These are phyloP conservation scores for Drechslerella coelobrocha DNA, from an alignment of 2,329 filamentous ascomycete genomes.

Conservation along the genomic window DNA sequence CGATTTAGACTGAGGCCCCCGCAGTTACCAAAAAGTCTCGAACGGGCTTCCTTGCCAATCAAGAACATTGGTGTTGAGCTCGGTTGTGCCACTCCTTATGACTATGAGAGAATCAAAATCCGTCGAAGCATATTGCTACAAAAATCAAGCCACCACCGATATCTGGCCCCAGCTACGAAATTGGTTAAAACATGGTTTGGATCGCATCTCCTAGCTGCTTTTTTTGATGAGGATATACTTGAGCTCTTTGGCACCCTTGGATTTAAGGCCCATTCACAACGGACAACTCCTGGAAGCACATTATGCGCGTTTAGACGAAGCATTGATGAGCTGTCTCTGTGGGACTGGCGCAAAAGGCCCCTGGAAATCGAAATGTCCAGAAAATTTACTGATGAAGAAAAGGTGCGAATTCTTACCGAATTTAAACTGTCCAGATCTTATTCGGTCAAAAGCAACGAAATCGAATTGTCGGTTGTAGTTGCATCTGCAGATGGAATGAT, in stretches of 20 bases:
- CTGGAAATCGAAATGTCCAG: constrained; percentile 19
- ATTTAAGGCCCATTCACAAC: constrained; percentile 83
- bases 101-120: neutral
- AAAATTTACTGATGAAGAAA: constrained; percentile 22
- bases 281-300: constrained; percentile 73
- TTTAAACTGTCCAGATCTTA: neutral
- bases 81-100: neutral
- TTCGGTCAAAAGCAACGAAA: neutral
- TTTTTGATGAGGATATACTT: constrained; percentile 80
- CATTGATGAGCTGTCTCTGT: constrained; percentile 27
- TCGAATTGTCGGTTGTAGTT: constrained; percentile 11
- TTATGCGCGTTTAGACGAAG: constrained; percentile 25
- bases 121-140: neutral
- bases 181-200: constrained; percentile 90
- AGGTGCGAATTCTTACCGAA: neutral
- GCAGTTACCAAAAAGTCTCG: neutral
- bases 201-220: constrained; percentile 76
- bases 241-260: constrained; percentile 80
- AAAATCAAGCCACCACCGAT: constrained; percentile 68
- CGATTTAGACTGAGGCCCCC: constrained; percentile 12
- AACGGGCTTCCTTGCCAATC: too few relatives aligned
- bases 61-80: too few relatives aligned
- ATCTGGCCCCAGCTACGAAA: constrained; percentile 81
- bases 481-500: constrained; percentile 7
- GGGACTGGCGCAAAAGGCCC: constrained; percentile 36